Evolutionary conservation across 371 early-diverging fungal species (phyloP), one percentile per base, ranked within the genome.

Genomic region (Zopfochytrium polystomum): DNA sequence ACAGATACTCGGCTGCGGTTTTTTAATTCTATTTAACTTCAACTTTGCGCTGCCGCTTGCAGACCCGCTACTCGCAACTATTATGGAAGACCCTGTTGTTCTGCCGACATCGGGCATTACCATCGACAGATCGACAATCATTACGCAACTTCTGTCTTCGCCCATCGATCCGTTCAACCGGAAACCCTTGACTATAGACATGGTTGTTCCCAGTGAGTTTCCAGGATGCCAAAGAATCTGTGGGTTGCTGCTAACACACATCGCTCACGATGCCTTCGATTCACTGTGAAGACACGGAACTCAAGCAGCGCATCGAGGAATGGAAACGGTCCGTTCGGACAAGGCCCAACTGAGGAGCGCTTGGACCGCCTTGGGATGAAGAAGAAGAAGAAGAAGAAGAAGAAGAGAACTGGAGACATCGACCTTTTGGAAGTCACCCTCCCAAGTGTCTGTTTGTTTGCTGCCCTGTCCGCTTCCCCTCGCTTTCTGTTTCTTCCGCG

Each of bases 61-160:
- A 84, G 99, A 99, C 77, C 99, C 99, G 6, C 69, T 99, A 47
- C 78, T 98, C 69, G 95, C 75, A 60, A 82, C 87, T 11, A 73
- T 95, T 31, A 99, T 99, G 92, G 87, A 88, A 55, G 93, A 99
- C 63, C 99, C 99, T 1, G 98, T 99, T n/a, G 76, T 90, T 0
- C 67, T 99, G 43, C 94, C 95, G 25, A 91, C 94, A 3, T 91
- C 92, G 2, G 83, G 82, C 48, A 80, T 83, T 3, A 86, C 89
- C 26, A 85, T 99, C 42, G 99, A 99, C 71, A 80, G 87, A 49
- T 86, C 93, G 23, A 98, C 97, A 1, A 97, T 99, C 67, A 88
- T 89, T 70, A 85, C 91, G 27, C 93, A 98, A 74, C 74, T 99
- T 65, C 77, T 99, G 31, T 91, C 90, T 56, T 96, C 96, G 67